Evolutionary conservation across 768 basidiomycete genomes (phyloP), one percentile per base, ranked within the genome.

Genomic region (Rhodocollybia butyracea): DNA sequence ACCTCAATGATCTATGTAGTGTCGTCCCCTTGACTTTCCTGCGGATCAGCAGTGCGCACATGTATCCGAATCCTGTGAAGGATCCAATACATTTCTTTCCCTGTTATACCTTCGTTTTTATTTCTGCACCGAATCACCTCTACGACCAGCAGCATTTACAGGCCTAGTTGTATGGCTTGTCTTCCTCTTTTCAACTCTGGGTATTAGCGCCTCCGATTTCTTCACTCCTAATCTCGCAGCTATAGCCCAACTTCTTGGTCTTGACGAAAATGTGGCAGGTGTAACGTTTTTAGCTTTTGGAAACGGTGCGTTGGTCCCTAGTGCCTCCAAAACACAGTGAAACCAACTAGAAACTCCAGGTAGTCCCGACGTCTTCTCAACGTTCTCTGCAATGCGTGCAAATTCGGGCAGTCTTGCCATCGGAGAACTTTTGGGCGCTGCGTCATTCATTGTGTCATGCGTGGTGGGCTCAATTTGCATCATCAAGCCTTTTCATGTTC

Each of bases 381-480:
- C 97, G 0, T 97, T 96, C 68, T 90, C 93, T 2, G 91, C 96
- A 19, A 89, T 99, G 83, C 84, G 84, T 29, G 78, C 85, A 21
- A 74, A 87, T 62, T 91, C 94, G 3, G 94, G 94, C 7, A 83
- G 89, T 54, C 72, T 99, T 53, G 97, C 97, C 1, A 84, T 99
- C 51, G 97, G 97, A 21, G 97, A 99, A 67, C 79, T 99, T 6
- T 76, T 99, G 12, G 97, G 97, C 5, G 96, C 96, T 2, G 95
- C 96, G 0, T 82, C 91, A 2, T 99, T 99, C 75, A 95, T 99
- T 69, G 86, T 92, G 21, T 93, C 93, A 2, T 93, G 94, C 63
- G 97, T 99, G 22, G 96, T 93, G 12, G 97, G 97, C 7, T 88
- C 90, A n/a, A 96, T 99, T 88, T 94, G 92, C 62, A 86, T 98